Conservation (phyloP, 2,329 filamentous ascomycete species). For the Curvularia sp. region DNA sequence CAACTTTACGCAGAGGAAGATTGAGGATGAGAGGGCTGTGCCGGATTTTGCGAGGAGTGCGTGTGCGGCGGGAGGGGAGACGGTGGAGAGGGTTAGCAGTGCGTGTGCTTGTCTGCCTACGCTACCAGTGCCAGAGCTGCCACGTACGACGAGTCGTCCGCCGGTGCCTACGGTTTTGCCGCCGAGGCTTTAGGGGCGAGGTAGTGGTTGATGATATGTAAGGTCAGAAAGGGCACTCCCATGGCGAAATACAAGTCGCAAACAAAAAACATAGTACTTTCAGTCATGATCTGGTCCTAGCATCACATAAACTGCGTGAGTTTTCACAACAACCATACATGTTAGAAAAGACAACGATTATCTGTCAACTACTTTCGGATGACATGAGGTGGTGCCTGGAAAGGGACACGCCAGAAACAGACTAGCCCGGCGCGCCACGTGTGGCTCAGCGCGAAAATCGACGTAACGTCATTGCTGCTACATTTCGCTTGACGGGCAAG, state of each 20-base stretch:
- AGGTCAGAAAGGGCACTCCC: not conserved
- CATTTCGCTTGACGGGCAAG: constrained; percentile 8
- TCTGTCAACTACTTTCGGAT: not conserved
- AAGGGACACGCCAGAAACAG: constrained; percentile 15
- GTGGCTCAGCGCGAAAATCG: constrained; percentile 21
- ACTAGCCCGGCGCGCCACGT: constrained; percentile 31
- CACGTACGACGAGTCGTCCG: constrained; percentile 31
- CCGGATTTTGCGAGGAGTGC: constrained; percentile 29
- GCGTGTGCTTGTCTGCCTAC: constrained; percentile 37
- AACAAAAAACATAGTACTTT: not conserved
- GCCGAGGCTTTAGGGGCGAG: constrained; percentile 18
- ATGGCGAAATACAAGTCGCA: not conserved
- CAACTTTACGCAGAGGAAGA: constrained; percentile 24
- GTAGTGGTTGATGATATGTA: not conserved
- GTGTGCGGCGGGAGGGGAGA: constrained; percentile 21
- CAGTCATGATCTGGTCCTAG: not conserved
- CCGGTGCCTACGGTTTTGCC: constrained; percentile 38
- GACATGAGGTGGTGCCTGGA: constrained; percentile 3
- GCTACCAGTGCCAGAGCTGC: constrained; percentile 30
- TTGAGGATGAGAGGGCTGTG: constrained; percentile 23
- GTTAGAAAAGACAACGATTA: not conserved
- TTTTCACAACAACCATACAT: not conserved
- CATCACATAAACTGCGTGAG: not conserved
- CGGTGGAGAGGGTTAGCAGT: constrained; percentile 33
- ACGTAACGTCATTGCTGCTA: constrained; percentile 34